Percentiles rank a stretch among this genome's conserved stretches.
Conservation (phyloP, 768 basidiomycete species). For the Tylopilus sp. region DNA sequence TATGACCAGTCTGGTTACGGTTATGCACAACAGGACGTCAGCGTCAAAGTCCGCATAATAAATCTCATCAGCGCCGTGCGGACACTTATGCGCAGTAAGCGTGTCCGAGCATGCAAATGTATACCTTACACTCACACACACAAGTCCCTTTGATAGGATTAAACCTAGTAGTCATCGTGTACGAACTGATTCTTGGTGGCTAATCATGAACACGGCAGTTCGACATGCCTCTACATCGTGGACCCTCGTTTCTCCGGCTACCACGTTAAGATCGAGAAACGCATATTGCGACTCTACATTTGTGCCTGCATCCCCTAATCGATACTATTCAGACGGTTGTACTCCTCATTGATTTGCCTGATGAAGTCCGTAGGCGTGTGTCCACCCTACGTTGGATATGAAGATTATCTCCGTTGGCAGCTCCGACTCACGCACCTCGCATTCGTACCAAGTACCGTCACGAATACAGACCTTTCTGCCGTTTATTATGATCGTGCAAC, state of each 20-base stretch:
- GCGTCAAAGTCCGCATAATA: slow-evolving; percentile 82
- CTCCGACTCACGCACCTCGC: slow-evolving; percentile 52
- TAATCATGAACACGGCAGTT: slow-evolving; percentile 26
- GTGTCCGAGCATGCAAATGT: slow-evolving; percentile 13
- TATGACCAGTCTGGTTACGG: slow-evolving; percentile 67
- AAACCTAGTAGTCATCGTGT: slow-evolving; percentile 84
- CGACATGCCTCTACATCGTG: slow-evolving; percentile 12
- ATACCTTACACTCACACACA: slow-evolving; percentile 17
- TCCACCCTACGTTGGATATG: slow-evolving; percentile 52
- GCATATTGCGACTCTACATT: slow-evolving; percentile 2
- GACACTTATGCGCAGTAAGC: slow-evolving; percentile 96
- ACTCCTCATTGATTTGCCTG: slow-evolving; percentile 71
- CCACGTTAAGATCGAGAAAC: slow-evolving; percentile 8
- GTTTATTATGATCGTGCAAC: slow-evolving; percentile 84
- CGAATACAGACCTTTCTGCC: slow-evolving; percentile 66
- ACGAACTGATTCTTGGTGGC: slow-evolving; percentile 72
- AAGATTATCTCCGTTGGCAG: slow-evolving; percentile 24
- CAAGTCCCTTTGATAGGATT: slow-evolving; percentile 88
- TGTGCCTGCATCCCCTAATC: slow-evolving; percentile 19
- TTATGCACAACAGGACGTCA: slow-evolving; percentile 51
- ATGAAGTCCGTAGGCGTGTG: slow-evolving; percentile 75
- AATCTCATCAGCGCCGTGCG: slow-evolving; percentile 93
- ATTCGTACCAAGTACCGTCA: slow-evolving; percentile 76
- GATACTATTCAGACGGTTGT: slow-evolving; percentile 53
- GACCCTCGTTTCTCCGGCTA: slow-evolving; percentile 15